phyloP scores from a whole-genome alignment of 257 asterid genomes.

The Osmanthus fragrans region DNA sequence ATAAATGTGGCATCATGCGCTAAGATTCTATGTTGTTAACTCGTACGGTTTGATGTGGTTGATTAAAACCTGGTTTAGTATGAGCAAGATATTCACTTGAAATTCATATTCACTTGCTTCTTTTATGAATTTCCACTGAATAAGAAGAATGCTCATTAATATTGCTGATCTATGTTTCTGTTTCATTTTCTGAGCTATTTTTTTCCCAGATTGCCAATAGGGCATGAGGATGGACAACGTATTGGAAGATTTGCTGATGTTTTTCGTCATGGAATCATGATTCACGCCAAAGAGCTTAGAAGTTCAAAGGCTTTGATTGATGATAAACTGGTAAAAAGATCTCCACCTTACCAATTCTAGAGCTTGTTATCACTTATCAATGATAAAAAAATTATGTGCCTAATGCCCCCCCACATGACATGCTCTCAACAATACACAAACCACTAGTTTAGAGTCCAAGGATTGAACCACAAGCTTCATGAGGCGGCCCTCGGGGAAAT shows the following conservation, averaged over 20 bases:
- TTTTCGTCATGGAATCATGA: slow-evolving; percentile 61
- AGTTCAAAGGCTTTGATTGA: slow-evolving; percentile 69
- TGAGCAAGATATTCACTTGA: slow-evolving; percentile 1
- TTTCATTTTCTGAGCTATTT: neutral
- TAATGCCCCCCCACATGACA: neutral
- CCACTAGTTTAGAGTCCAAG: neutral
- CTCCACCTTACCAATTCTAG: slow-evolving; percentile 17
- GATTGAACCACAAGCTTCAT: neutral
- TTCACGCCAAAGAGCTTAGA: slow-evolving; percentile 72
- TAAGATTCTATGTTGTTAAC: slow-evolving; percentile 1
- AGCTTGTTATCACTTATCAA: neutral
- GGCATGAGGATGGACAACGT: slow-evolving; percentile 41
- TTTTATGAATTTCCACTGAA: neutral
- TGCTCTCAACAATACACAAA: neutral
- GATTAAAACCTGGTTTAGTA: slow-evolving; percentile 2
- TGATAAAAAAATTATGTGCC: neutral
- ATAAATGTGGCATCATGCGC: neutral
- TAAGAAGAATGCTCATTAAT: neutral
- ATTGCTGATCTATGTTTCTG: slow-evolving; percentile 7
- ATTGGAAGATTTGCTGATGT: slow-evolving; percentile 55
- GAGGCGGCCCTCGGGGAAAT: neutral
- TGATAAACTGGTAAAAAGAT: slow-evolving; percentile 70
- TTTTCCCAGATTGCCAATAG: slow-evolving; percentile 66
- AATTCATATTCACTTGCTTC: slow-evolving; percentile 14
- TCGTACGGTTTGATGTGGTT: slow-evolving; percentile 21